These are phyloP conservation scores for Kodamaea sp. DNA, from an alignment of 1,139 yeast species.

Conservation along the genomic window DNA sequence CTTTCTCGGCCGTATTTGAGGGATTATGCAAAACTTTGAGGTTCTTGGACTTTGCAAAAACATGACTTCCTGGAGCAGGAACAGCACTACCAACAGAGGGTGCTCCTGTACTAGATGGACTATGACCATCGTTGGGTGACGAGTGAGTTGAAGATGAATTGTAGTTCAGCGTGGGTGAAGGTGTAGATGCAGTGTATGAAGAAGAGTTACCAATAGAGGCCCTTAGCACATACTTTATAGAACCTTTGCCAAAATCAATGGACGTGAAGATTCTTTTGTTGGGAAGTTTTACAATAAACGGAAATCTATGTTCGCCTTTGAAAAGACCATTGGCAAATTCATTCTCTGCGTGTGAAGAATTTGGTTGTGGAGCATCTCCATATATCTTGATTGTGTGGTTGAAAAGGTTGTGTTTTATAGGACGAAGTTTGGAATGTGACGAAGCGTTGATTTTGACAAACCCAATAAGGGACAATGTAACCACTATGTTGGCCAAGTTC, in stretches of 20 bases:
- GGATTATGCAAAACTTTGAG: conserved; percentile 25
- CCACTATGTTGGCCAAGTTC: conserved; percentile 54
- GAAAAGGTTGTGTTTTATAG: conserved; percentile 55
- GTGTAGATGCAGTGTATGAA: conserved; percentile 8
- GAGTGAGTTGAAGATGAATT: conserved; percentile 1
- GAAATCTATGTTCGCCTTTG: conserved; percentile 86
- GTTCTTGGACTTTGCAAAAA: conserved; percentile 23
- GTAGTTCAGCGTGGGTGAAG: conserved; percentile 3
- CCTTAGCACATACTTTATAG: conserved; percentile 66
- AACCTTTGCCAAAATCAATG: conserved; percentile 82
- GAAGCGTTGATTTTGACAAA: conserved; percentile 55
- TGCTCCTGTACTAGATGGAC: neutral
- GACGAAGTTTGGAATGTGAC: conserved; percentile 52
- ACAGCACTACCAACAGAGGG: conserved; percentile 3
- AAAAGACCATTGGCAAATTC: conserved; percentile 50
- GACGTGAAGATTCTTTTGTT: conserved; percentile 69
- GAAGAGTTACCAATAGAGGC: conserved; percentile 50
- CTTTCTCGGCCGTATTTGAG: conserved; percentile 51
- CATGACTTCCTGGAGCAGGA: conserved; percentile 13
- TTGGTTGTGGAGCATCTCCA: conserved; percentile 38
- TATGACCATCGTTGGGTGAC: conserved; percentile 1
- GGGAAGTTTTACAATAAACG: conserved; percentile 79
- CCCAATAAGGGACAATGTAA: conserved; percentile 57
- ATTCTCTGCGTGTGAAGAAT: conserved; percentile 4
- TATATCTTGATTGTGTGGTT: conserved; percentile 68